Conservation (phyloP, 768 basidiomycete genomes). For the Solioccasus polychromus region DNA sequence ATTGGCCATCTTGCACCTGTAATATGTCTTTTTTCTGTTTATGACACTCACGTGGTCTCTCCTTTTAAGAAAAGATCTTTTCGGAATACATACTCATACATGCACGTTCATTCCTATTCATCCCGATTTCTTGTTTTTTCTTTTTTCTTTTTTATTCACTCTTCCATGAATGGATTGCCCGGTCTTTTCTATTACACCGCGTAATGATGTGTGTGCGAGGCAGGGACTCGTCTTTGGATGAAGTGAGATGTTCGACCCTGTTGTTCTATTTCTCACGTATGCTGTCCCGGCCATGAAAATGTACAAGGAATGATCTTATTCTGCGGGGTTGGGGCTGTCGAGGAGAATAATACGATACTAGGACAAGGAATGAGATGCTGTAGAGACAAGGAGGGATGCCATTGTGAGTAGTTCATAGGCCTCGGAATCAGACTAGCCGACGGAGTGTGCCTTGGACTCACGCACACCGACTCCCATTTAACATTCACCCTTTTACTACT, state of each 20-base stretch:
- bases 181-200: conserved; percentile 4
- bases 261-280: conserved; percentile 14
- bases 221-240: not conserved
- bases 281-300: conserved; percentile 15
- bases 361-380: conserved; percentile 15
- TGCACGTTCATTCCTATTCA: conserved; percentile 31
- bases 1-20: conserved; percentile 21
- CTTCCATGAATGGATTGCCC: conserved; percentile 17
- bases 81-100: conserved; percentile 27
- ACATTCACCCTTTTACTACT: too few species aligned
- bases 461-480: conserved; percentile 1
- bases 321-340: not conserved
- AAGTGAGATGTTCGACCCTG: conserved; percentile 5
- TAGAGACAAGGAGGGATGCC: too few species aligned
- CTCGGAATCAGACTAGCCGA: conserved; percentile 23
- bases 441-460: conserved; percentile 17
- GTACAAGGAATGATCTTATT: not conserved
- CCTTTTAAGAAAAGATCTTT: conserved; percentile 19
- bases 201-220: too few species aligned
- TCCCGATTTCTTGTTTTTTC: not conserved
- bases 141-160: not conserved
- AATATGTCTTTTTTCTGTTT: conserved; percentile 8
- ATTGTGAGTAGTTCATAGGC: too few species aligned
- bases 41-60: conserved; percentile 11
- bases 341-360: not conserved